Evolutionary conservation across 768 basidiomycete genomes (phyloP), one percentile per base, ranked within the genome.

Genomic region (Holtermannia corniformis): DNA sequence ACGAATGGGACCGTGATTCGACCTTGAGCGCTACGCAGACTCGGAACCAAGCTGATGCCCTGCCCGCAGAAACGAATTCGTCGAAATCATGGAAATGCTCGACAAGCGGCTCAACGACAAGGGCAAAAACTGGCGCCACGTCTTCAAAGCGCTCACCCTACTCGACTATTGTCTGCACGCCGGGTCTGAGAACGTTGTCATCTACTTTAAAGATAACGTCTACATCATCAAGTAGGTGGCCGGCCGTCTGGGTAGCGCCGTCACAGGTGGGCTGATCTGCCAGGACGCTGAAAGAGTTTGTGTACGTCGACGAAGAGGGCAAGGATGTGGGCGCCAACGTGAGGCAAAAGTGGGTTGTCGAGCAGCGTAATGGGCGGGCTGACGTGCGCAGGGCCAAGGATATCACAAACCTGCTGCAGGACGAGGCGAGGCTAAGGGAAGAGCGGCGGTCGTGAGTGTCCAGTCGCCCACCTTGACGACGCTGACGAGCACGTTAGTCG

Each of bases 81-180:
- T 97, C 12, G 95, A 99, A 75, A 88, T 99, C 66, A 96, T 99
- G 90, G 95, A 99, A 77, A 95, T 96, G 89, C 79, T 99, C 46
- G 95, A 97, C 75, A 97, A 99, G 75, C 83, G 95, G 48, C 76
- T 99, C 57, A 73, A 73, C 44, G 95, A 99, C 76, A 97, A 95
- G 78, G 95, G 95, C 32, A 97, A 97, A 81, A 96, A 97, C 65
- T 99, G 95, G 95, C 81, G 93, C 49, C 95, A 99, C 77, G 93
- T 97, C 53, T 97, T 95, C 81, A 97, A 97, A 79, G 87, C 87
- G 42, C 78, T 99, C 47, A 96, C 91, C 0, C 80, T 97, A 3
- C 81, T 99, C 32, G 95, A 97, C 73, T 97, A 99, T 67, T 83
- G 86, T 52, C 80, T 99, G 23, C 93, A 97, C 67, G 86, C 90